A percentile compares a stretch with the other conserved stretches of the same genome.
Evolutionary conservation across 1,284 basidiomycete species (phyloP).

Genomic region (Naganishia liquefaciens): DNA sequence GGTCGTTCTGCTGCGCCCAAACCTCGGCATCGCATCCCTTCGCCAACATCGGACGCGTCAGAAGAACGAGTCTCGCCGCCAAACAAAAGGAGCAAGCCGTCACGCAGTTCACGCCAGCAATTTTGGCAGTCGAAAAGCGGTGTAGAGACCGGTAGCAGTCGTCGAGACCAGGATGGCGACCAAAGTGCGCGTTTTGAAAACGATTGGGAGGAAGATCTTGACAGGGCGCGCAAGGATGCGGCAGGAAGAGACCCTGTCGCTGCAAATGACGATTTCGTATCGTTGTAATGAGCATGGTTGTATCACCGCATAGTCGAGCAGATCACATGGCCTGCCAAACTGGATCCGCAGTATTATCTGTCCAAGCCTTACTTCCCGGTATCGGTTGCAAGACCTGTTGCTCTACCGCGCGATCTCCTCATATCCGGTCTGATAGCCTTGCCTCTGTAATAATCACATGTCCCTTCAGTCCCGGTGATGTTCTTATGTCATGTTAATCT

Average conservation of each 20-base stretch:
- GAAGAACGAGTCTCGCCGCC: slow-evolving; percentile 13
- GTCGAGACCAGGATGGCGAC: slow-evolving; percentile 1
- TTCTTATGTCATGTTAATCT: slow-evolving; percentile 19
- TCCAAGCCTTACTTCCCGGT: not conserved
- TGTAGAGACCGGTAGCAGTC: slow-evolving; percentile 1
- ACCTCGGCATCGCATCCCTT: not conserved
- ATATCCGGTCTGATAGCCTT: no score
- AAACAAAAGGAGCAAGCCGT: slow-evolving; percentile 8
- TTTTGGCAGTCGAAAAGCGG: slow-evolving; percentile 28
- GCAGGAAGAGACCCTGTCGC: slow-evolving; percentile 10
- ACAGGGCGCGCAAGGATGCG: not conserved
- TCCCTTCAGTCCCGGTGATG: not conserved
- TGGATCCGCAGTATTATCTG: not conserved
- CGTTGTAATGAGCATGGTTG: slow-evolving; percentile 1
- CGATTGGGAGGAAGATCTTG: slow-evolving; percentile 16
- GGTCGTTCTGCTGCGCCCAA: slow-evolving; percentile 1
- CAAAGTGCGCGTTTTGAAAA: slow-evolving; percentile 2
- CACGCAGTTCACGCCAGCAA: slow-evolving; percentile 6
- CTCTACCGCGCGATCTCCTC: no score
- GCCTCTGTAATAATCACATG: no score
- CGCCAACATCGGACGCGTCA: not conserved
- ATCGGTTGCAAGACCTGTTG: no score
- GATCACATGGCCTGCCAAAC: not conserved
- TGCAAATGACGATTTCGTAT: slow-evolving; percentile 21
- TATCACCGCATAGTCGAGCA: not conserved